Evolutionary conservation across 2,329 filamentous ascomycete species (phyloP).

Genomic region (Fusarium annulatum): DNA sequence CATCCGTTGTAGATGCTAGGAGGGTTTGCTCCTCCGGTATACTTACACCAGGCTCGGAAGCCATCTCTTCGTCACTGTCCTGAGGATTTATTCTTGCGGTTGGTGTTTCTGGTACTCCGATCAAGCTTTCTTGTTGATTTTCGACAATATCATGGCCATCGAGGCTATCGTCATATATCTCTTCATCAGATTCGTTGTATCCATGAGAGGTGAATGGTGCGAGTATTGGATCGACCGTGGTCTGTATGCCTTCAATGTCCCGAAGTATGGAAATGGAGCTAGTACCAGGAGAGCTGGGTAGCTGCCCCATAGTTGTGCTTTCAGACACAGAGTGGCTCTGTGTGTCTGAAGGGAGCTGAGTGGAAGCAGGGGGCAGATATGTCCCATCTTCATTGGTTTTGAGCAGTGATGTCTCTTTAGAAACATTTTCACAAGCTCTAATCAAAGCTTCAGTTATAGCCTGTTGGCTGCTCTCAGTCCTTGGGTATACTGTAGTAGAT

Average conservation of each 20-base stretch:
- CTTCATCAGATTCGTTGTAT: neutral
- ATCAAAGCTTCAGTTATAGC: neutral
- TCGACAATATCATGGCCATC: neutral
- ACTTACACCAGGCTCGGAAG: neutral
- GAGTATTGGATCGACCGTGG: neutral
- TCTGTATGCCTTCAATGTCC: neutral
- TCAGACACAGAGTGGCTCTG: neutral
- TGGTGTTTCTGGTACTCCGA: neutral
- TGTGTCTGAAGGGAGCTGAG: neutral
- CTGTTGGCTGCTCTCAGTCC: neutral
- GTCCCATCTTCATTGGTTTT: neutral
- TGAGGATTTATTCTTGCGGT: neutral
- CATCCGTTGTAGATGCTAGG: neutral
- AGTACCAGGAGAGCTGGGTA: neutral
- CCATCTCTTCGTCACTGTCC: conserved; percentile 5
- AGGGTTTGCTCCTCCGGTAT: neutral
- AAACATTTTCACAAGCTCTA: neutral
- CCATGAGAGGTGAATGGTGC: no score
- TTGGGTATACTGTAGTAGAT: neutral
- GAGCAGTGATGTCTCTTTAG: neutral
- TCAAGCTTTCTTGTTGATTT: neutral
- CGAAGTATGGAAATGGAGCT: neutral
- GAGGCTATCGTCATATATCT: neutral
- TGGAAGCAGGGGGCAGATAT: neutral
- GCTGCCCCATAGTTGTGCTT: neutral